Evolutionary conservation across 2,329 filamentous ascomycete species (phyloP), one percentile per base, ranked within the genome.

Genomic region (Aspergillus uvarum): DNA sequence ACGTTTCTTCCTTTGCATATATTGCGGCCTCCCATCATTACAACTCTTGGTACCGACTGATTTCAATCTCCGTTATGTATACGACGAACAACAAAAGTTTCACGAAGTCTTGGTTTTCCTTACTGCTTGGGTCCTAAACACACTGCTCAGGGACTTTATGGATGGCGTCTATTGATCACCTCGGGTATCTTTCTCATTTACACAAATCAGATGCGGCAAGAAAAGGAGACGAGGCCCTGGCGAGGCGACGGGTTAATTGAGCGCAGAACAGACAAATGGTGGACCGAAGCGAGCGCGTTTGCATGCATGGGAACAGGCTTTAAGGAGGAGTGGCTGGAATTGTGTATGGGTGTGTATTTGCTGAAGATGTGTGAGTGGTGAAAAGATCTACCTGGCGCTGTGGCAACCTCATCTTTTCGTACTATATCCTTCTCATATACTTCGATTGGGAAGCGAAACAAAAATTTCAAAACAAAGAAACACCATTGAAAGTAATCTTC

Each of bases 31-130:
- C 64, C 61, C 61, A 64, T 69, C 65, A 65, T 59, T 70, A 65
- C 65, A 63, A 55, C 68, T 68, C 63, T 69, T 64, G 65, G 65
- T 66, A 68, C 67, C 65, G 62, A 63, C 63, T 56, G 63, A 64
- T 68, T 71, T 63, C 63, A 62, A 61, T 68, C 65, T 68, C 62
- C 65, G 64, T 73, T 70, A 76, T 78, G 73, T 76, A 76, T 76
- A 77, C 75, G 75, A 77, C 70, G 67, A 73, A 72, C 70, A 74
- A 76, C 70, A 74, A 76, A 75, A 71, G 70, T 69, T 74, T 75
- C 71, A 77, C 71, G 71, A 76, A 70, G 66, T 73, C 69, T 68
- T 69, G 67, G 68, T 68, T 67, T 70, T 67, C 68, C 62, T 65
- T 62, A 71, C 56, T 72, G 67, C 68, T 73, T 71, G 69, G 69